Conservation (phyloP, 2,329 filamentous ascomycete species). For the Colletotrichum sp. region DNA sequence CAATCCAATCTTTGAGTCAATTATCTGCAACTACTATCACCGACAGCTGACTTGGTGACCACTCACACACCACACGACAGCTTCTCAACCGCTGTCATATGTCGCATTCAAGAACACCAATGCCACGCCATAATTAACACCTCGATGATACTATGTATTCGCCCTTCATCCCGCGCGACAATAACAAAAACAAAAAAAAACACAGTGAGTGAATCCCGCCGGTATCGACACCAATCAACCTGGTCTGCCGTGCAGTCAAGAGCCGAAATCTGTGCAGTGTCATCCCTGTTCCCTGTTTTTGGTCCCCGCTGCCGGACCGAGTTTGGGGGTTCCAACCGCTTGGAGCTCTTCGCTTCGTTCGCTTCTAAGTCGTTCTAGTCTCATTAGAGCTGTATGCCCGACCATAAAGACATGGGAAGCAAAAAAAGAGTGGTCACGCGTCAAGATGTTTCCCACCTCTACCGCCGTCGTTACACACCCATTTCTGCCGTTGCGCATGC, state of each 20-base stretch:
- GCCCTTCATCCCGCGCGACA: not conserved
- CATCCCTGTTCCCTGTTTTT: constrained; percentile 8
- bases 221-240: not conserved
- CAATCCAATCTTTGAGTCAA: not conserved
- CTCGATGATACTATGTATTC: not conserved
- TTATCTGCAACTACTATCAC: not conserved
- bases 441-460: not conserved
- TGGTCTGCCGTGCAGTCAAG: constrained; percentile 1
- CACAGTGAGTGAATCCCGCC: not conserved
- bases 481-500: not conserved
- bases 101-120: not conserved
- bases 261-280: not conserved
- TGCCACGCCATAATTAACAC: not conserved
- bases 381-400: not conserved
- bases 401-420: not conserved
- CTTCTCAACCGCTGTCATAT: not conserved
- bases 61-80: not conserved
- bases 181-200: not conserved
- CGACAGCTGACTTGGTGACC: not conserved
- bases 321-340: constrained; percentile 3
- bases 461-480: not conserved
- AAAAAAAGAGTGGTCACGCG: not conserved
- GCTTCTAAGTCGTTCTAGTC: not conserved
- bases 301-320: not conserved
- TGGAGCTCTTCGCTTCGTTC: not conserved